These are phyloP conservation scores for Takashimella tepidaria DNA, from an alignment of 1,284 basidiomycete species.

Conservation along the genomic window DNA sequence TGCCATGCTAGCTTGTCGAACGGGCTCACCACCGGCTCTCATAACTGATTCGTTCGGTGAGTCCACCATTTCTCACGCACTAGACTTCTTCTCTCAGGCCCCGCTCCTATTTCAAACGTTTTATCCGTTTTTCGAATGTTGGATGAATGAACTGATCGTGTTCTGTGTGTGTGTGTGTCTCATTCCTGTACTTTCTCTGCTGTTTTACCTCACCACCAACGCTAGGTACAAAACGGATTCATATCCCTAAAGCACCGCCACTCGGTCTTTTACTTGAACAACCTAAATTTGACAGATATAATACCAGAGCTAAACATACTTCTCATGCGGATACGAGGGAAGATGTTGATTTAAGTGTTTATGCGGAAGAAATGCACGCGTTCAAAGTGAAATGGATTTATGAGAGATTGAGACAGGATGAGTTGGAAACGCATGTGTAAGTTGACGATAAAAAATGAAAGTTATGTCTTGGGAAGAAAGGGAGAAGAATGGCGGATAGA, in stretches of 20 bases:
- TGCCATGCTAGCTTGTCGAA: constrained; percentile 72
- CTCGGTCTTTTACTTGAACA: constrained; percentile 91
- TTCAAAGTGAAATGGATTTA: constrained; percentile 86
- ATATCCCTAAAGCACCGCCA: constrained; percentile 94
- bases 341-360: constrained; percentile 63
- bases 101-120: too few relatives aligned
- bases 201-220: too few relatives aligned
- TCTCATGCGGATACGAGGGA: not conserved
- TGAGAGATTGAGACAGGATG: constrained; percentile 71
- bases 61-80: too few relatives aligned
- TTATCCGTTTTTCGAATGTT: too few relatives aligned
- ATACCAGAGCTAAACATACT: constrained; percentile 45
- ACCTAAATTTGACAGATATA: constrained; percentile 65
- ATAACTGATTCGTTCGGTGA: constrained; percentile 56
- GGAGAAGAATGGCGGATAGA: constrained; percentile 3
- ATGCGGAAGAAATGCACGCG: constrained; percentile 60
- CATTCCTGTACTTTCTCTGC: too few relatives aligned
- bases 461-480: not conserved
- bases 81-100: too few relatives aligned
- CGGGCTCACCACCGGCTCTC: constrained; percentile 64
- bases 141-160: not conserved
- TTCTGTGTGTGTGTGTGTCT: too few relatives aligned
- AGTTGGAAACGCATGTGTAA: constrained; percentile 72
- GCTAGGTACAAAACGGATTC: constrained; percentile 63
- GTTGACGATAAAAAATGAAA: constrained; percentile 36